Evolutionary conservation across 768 basidiomycete genomes (phyloP), one percentile per base, ranked within the genome.

Genomic region (Serendipita sp.): DNA sequence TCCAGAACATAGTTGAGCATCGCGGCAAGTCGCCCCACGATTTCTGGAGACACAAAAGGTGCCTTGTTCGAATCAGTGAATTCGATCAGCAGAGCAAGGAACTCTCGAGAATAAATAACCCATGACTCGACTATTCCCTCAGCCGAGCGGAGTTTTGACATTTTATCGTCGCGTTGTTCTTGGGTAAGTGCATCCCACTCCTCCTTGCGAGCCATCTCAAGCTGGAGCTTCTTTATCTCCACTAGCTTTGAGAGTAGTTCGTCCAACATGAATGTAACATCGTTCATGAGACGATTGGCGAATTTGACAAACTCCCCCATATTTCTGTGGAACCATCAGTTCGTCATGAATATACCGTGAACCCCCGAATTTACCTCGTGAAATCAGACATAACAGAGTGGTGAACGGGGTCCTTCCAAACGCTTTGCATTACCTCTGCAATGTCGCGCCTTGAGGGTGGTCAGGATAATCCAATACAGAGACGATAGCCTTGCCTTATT

Each of bases 241-340:
- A 83, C 78, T 60, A 99, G 78, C 66, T 94, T 89, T 67, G 83
- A 83, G 53, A 98, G 78, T 7, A 92, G 95, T 69, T 99, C 96
- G 71, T 98, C 93, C 81, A 99, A 85, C 61, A 97, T 86, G 73
- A 93, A 98, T 7, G 95, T 98, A 62, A 95, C 92, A 68, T 99
- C 96, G 79, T 96, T 97, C 77, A 98, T 96, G 83, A 98, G 88
- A 68, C 97, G 77, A 74, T 99, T 98, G 75, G 94, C 81, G 72
- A 99, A 98, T 62, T 86, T 85, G 61, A 98, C 85, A 71, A 98
- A 98, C 73, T 90, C 88, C 67, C 96, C 91, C 53, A 89, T 85
- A 70, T 91, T 82, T 66, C 90, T 94, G 64, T 20, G 28, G 42
- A n/a, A 58, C 48, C 20, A 26, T 51, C 34, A 38, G 14, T 14